Conservation (phyloP, 2,329 filamentous ascomycete species). For the Cucurbitaria berberidis region DNA sequence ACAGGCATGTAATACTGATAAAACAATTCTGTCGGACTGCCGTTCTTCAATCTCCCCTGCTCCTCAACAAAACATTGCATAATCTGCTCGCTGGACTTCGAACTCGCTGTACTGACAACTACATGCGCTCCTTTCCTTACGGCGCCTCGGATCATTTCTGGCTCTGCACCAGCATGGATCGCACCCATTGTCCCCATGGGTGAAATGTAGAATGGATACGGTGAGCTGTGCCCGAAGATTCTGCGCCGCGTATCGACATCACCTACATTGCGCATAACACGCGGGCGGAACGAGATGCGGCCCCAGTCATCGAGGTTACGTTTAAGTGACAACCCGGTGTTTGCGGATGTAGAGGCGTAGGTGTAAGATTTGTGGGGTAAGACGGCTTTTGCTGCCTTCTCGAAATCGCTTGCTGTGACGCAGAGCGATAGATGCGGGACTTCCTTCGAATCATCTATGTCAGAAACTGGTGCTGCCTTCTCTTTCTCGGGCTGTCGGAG, state of each 20-base stretch:
- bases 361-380: constrained; percentile 43
- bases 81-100: constrained; percentile 41
- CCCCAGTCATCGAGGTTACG: constrained; percentile 43
- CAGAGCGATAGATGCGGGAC: constrained; percentile 41
- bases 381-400: constrained; percentile 39
- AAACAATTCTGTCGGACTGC: constrained; percentile 39
- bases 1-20: constrained; percentile 49
- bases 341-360: constrained; percentile 45
- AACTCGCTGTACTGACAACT: constrained; percentile 45
- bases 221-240: constrained; percentile 44
- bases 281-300: constrained; percentile 45
- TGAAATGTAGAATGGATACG: constrained; percentile 49
- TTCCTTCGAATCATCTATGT: constrained; percentile 26
- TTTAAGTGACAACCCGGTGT: constrained; percentile 39
- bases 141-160: constrained; percentile 45
- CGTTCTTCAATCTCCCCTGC: constrained; percentile 28
- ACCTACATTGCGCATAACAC: constrained; percentile 46
- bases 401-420: constrained; percentile 42
- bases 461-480: constrained; percentile 22
- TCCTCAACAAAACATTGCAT: constrained; percentile 38
- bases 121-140: constrained; percentile 44
- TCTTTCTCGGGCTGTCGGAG: constrained; percentile 30
- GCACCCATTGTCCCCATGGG: constrained; percentile 48
- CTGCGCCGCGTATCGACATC: constrained; percentile 37
- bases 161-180: constrained; percentile 45